phyloP scores from a whole-genome alignment of 345 rosid genomes.

The Kernera saxatilis region DNA sequence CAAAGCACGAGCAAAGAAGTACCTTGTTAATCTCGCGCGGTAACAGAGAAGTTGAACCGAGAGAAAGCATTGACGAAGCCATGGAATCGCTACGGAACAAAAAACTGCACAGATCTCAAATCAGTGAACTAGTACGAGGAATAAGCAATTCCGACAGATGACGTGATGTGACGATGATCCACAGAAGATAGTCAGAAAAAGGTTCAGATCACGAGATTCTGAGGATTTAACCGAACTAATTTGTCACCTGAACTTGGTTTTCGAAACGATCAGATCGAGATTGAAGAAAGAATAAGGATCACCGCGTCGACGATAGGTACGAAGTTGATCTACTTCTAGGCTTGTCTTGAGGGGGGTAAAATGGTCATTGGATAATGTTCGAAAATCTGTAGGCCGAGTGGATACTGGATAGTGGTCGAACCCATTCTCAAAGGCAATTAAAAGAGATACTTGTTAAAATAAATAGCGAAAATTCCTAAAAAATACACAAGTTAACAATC shows the following conservation, averaged over 20 bases:
- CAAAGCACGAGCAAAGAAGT: neutral
- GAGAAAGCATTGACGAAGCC: slow-evolving; percentile 68
- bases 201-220: neutral
- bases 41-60: slow-evolving; percentile 50
- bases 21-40: slow-evolving; percentile 57
- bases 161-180: neutral
- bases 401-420: neutral
- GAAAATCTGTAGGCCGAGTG: neutral
- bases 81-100: neutral
- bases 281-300: neutral
- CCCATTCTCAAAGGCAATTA: too few species aligned
- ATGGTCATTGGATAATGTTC: neutral
- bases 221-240: neutral
- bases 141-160: slow-evolving; percentile 6
- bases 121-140: slow-evolving; percentile 7
- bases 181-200: neutral
- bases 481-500: too few species aligned
- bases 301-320: slow-evolving; percentile 17
- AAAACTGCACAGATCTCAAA: slow-evolving; percentile 17
- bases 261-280: slow-evolving; percentile 24
- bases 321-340: neutral
- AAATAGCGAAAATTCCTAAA: too few species aligned
- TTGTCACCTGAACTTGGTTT: neutral
- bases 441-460: neutral
- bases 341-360: neutral